Conservation (phyloP, 805 yeast species). For the Wickerhamomyces bovis region DNA sequence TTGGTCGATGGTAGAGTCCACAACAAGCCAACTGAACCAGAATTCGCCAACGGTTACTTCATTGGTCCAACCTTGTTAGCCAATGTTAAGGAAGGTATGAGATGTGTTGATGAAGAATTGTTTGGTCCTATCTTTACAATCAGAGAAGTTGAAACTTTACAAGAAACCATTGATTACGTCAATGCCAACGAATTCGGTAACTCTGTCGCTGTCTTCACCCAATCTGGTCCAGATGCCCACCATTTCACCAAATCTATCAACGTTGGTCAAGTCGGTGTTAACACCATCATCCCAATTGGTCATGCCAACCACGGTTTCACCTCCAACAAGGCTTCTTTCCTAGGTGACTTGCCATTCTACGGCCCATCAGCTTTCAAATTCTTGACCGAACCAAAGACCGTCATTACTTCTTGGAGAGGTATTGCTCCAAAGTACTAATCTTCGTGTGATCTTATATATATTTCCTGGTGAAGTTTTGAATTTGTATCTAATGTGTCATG, state of each 20-base stretch:
- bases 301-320: conserved; percentile 79
- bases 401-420: conserved; percentile 59
- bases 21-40: conserved; percentile 21
- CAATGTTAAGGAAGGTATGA: conserved; percentile 60
- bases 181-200: conserved; percentile 60
- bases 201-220: conserved; percentile 67
- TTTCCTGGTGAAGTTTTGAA: too few relatives aligned
- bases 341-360: conserved; percentile 77
- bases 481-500: background rate
- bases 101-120: conserved; percentile 67
- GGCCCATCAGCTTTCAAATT: conserved; percentile 70
- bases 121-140: conserved; percentile 72
- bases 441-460: background rate
- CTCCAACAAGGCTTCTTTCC: conserved; percentile 70
- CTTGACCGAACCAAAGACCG: conserved; percentile 73
- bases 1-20: conserved; percentile 55
- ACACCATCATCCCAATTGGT: conserved; percentile 77
- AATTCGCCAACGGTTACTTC: conserved; percentile 59
- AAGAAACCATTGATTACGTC: conserved; percentile 60
- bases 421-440: conserved; percentile 14
- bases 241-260: conserved; percentile 60
- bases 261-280: conserved; percentile 73
- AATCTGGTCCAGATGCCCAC: conserved; percentile 62
- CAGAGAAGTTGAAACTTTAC: conserved; percentile 55
- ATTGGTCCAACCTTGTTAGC: conserved; percentile 65